These are phyloP conservation scores for Lachnum nothofagi DNA, from an alignment of 2,329 filamentous ascomycete genomes.

Conservation along the genomic window DNA sequence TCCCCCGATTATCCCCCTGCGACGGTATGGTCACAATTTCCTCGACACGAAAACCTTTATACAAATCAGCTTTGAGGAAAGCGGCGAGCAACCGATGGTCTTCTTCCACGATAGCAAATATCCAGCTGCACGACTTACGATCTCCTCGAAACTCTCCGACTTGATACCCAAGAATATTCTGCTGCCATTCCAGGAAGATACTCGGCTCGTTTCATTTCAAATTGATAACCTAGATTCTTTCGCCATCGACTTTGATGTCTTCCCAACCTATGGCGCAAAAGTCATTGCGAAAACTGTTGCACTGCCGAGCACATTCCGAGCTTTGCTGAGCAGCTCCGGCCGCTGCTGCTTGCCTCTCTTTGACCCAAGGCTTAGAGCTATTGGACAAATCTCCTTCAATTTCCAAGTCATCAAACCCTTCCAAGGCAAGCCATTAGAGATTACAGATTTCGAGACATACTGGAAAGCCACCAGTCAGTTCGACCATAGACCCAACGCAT, in stretches of 20 bases:
- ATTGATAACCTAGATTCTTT: slow-evolving; percentile 91
- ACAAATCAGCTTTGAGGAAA: slow-evolving; percentile 80
- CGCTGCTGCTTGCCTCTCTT: slow-evolving; percentile 84
- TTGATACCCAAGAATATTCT: slow-evolving; percentile 95
- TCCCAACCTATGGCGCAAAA: slow-evolving; percentile 94
- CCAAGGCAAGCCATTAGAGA: slow-evolving; percentile 83
- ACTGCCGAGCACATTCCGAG: slow-evolving; percentile 78
- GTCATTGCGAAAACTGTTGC: slow-evolving; percentile 95
- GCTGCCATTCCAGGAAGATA: slow-evolving; percentile 93
- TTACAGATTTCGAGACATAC: slow-evolving; percentile 97
- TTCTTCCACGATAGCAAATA: slow-evolving; percentile 98
- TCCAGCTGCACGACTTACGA: slow-evolving; percentile 86
- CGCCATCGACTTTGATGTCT: slow-evolving; percentile 94
- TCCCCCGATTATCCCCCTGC: slow-evolving; percentile 89
- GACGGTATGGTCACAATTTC: slow-evolving; percentile 97
- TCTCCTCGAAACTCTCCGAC: slow-evolving; percentile 93
- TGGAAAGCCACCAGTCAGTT: slow-evolving; percentile 97
- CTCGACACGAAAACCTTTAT: slow-evolving; percentile 95
- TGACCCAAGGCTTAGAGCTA: slow-evolving; percentile 82
- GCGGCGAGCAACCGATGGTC: slow-evolving; percentile 69
- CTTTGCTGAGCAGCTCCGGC: slow-evolving; percentile 68
- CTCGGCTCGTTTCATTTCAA: slow-evolving; percentile 88
- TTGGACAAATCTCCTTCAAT: slow-evolving; percentile 89
- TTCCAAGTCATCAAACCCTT: slow-evolving; percentile 97
- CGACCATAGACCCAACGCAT: slow-evolving; percentile 75